These are phyloP conservation scores for Yamadazyma atlantica DNA, from an alignment of 1,139 yeast species.

Conservation along the genomic window DNA sequence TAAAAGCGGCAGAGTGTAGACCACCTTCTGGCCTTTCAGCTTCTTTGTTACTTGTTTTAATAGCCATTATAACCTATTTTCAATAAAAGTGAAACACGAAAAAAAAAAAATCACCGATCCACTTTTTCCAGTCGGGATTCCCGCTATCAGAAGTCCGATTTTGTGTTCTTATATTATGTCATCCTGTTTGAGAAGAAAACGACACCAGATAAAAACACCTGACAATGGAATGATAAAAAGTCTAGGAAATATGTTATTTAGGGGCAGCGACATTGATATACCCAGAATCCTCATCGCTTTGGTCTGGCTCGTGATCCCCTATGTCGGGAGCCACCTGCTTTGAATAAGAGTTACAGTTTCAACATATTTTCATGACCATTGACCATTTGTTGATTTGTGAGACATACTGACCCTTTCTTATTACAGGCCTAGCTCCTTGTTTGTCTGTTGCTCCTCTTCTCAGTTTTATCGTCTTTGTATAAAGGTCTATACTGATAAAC, in stretches of 20 bases:
- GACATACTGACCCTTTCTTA: too few relatives aligned
- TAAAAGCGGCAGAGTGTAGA: conserved; percentile 4
- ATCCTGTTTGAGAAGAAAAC: neutral
- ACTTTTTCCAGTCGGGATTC: neutral
- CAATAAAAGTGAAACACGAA: too few relatives aligned
- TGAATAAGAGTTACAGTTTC: too few relatives aligned
- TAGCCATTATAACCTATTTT: conserved; percentile 3
- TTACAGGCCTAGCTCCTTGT: neutral
- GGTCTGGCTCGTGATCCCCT: too few relatives aligned
- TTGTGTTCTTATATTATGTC: conserved; percentile 1
- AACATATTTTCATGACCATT: too few relatives aligned
- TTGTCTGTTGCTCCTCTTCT: neutral
- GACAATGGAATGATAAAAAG: too few relatives aligned
- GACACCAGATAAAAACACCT: too few relatives aligned
- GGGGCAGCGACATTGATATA: too few relatives aligned
- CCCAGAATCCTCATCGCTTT: too few relatives aligned
- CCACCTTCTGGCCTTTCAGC: conserved; percentile 5
- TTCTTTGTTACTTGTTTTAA: conserved; percentile 2
- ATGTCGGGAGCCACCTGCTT: too few relatives aligned
- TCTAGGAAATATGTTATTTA: too few relatives aligned
- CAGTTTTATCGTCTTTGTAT: neutral
- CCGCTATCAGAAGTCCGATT: neutral
- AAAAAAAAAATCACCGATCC: neutral
- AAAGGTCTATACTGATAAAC: conserved; percentile 4
- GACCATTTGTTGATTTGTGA: too few relatives aligned